Evolutionary conservation across 768 basidiomycete genomes (phyloP), one percentile per base, ranked within the genome.

Genomic region (Tricholoma hemisulphureum): DNA sequence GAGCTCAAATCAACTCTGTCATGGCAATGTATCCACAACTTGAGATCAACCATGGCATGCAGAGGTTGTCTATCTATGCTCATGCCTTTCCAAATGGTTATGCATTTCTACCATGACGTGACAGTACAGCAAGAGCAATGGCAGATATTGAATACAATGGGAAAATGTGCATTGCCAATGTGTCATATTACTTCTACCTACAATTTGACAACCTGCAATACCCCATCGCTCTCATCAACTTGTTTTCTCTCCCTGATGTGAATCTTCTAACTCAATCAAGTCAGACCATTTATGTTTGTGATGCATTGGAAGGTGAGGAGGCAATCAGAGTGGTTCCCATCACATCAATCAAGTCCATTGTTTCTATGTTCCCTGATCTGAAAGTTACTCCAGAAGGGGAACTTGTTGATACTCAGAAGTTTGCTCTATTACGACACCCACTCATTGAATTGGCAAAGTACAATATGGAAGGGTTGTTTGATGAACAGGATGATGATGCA

Each of bases 1-100:
- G 48, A 11, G 46, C 56, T 16, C 56, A 57, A 37, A 18, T 50
- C 28, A 57, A 57, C 34, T 31, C 56, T 9, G 9, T 57, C n/a
- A 34, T 16, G 24, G 23, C 46, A 21, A 50, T 57, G 48, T 21
- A 49, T 34, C 56, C 34, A 20, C 20, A 21, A 21, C 18, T 41
- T 16, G 18, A 37, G n/a, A 18, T 57, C 20, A 20, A n/a, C 21
- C 10, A 14, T 31, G 23, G 35, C 28, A 28, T 23, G 21, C 14
- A 13, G 21, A 7, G 6, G 10, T 24, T 39, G 16, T 11, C 48
- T 20, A 28, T 28, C 28, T 20, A 39, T 55, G 56, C 51, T 28
- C 32, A 34, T 28, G 51, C 13, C 20, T 24, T 52, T 35, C 21
- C 21, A 23, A 24, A 35, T 16, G 10, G 28, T 6, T 52, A 52